Conservation (phyloP, 352 stramenopile species). For the Phytophthora hibernalis region DNA sequence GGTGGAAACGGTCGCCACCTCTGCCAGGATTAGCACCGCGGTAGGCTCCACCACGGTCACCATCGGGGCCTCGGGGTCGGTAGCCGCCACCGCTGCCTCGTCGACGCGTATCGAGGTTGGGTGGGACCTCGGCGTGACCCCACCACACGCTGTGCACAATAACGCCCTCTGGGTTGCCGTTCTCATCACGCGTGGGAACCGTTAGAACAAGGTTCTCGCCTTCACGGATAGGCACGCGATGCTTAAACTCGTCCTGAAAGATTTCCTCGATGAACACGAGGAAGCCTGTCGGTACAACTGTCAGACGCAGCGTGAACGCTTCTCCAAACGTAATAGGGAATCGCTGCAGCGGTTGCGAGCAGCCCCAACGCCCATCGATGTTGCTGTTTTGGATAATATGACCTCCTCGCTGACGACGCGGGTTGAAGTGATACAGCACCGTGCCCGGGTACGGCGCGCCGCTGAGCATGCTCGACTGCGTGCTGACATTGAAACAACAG, state of each 20-base stretch:
- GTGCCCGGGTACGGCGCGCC: conserved; percentile 76
- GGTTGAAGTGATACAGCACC: conserved; percentile 86
- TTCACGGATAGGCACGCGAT: conserved; percentile 85
- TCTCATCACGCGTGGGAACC: conserved; percentile 78
- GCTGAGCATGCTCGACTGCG: conserved; percentile 73
- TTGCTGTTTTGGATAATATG: conserved; percentile 87
- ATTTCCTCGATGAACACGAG: conserved; percentile 84
- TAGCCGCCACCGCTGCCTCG: conserved; percentile 47
- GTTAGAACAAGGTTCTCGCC: conserved; percentile 83
- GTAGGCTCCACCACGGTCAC: conserved; percentile 52
- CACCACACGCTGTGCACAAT: conserved; percentile 87
- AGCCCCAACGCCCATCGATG: conserved; percentile 81
- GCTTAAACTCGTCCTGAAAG: conserved; percentile 86
- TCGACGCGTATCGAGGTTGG: conserved; percentile 67
- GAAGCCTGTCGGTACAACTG: conserved; percentile 73
- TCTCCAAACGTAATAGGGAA: conserved; percentile 80
- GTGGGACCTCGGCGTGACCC: conserved; percentile 78
- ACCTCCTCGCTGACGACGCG: conserved; percentile 64
- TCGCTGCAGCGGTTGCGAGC: conserved; percentile 65
- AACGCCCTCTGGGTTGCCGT: conserved; percentile 73
- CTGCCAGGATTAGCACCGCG: conserved; percentile 39
- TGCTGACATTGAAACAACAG: conserved; percentile 85
- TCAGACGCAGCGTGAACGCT: conserved; percentile 80
- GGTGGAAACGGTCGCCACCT: conserved; percentile 53
- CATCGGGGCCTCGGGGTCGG: conserved; percentile 44